A percentile compares a stretch with the other conserved stretches of the same genome.
Evolutionary conservation across 345 rosid genomes (phyloP).

Genomic region (Raphanus raphanistrum): DNA sequence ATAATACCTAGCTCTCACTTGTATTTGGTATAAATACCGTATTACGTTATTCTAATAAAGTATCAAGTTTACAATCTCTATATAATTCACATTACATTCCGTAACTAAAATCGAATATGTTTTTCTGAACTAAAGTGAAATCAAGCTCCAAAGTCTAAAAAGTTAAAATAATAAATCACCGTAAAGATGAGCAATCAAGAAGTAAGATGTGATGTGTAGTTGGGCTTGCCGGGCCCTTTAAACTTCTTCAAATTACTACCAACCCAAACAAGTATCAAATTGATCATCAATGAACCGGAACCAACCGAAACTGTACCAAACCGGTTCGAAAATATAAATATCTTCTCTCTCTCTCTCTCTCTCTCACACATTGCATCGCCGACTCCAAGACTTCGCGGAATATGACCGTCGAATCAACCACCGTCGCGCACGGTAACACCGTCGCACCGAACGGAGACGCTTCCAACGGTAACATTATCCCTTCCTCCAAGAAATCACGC

Average conservation of each 20-base stretch:
- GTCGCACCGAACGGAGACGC: constrained; percentile 56
- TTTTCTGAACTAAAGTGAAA: no score
- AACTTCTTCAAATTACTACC: neutral
- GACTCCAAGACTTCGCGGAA: neutral
- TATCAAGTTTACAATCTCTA: no score
- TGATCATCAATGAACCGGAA: neutral
- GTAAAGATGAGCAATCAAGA: no score
- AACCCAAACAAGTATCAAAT: neutral
- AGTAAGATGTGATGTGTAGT: no score
- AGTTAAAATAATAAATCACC: no score
- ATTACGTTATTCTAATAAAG: no score
- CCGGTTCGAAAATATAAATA: neutral
- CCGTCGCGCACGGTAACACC: constrained; percentile 47
- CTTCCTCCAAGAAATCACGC: constrained; percentile 58
- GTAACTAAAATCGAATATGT: no score
- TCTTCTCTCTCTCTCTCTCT: neutral
- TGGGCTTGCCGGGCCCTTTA: no score
- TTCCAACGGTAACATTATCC: constrained; percentile 31
- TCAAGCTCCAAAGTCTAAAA: no score
- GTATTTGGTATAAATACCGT: no score
- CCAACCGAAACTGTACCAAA: neutral
- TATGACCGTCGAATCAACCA: constrained; percentile 33
- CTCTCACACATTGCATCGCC: neutral
- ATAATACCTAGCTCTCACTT: no score
- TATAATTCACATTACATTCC: no score